Evolutionary conservation across 2,329 filamentous ascomycete genomes (phyloP), one percentile per base, ranked within the genome.

Genomic region (Myriangium duriaei): DNA sequence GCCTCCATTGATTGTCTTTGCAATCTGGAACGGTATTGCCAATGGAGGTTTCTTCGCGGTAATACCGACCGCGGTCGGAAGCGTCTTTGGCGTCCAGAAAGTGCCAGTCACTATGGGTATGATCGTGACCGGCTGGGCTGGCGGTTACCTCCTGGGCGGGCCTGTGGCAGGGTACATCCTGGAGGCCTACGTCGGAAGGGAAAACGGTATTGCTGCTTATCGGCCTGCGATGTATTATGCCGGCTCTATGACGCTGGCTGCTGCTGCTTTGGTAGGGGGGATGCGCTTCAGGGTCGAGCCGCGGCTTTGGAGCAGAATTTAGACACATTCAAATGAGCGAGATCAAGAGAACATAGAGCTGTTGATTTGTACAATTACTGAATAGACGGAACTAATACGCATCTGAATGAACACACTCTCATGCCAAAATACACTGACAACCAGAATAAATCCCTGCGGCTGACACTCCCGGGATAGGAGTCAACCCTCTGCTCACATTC

Each of bases 21-120:
- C 70, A 6, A 58, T 76, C 4, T 55, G 78, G 14, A 79, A 77
- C 44, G 75, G 75, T 0, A 56, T 67, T 26, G 64, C 69, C 4
- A 78, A 77, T 46, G 75, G 75, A 0, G 72, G 69, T 0, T 79
- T 79, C 58, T 79, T 79, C 48, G 67, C 69, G 1, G 70, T 69
- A 0, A 76, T 78, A 62, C 75, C 75, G 0, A 77, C 74, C 0
- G 73, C 74, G 2, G 69, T 78, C 0, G 67, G 69, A 0, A 73
- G 67, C 44, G 64, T 74, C 0, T 76, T 76, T 55, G 74, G 72
- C 1, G 70, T 63, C 3, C 64, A 63, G 1, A 17, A 28, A 12
- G 64, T 74, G 28, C 60, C 66, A 3, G 66, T 74, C 13, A 72
- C 69, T 0, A 73, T 79, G 67, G 67, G 71, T 4, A 76, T 78